A percentile compares a stretch with the other conserved stretches of the same genome.
These are phyloP conservation scores for Austroboletus eburneus DNA, from an alignment of 768 basidiomycete genomes.

Conservation along the genomic window DNA sequence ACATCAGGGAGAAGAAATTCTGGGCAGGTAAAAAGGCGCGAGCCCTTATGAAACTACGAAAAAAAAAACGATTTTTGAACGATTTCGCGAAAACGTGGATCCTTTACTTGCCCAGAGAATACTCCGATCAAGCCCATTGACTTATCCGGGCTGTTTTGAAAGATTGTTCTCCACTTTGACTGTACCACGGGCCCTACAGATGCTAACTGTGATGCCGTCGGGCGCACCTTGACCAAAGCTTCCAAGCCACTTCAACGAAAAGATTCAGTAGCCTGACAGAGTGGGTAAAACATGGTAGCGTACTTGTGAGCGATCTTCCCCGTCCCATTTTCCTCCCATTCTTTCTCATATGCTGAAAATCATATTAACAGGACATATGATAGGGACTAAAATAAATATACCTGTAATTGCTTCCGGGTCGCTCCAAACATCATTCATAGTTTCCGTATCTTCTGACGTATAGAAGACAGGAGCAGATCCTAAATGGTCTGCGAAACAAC, in stretches of 20 bases:
- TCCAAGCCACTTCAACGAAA: slow-evolving; percentile 12
- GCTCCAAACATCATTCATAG: too few species aligned
- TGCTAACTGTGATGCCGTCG: slow-evolving; percentile 15
- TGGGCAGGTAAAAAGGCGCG: slow-evolving; percentile 11
- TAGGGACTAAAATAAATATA: slow-evolving; percentile 36
- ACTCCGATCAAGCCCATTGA: slow-evolving; percentile 33
- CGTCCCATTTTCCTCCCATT: slow-evolving; percentile 35
- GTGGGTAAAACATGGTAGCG: slow-evolving; percentile 3
- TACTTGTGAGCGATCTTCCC: slow-evolving; percentile 55
- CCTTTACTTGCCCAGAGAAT: slow-evolving; percentile 34
- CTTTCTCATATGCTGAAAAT: slow-evolving; percentile 22
- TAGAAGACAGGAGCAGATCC: slow-evolving; percentile 21
- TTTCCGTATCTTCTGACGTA: too few species aligned
- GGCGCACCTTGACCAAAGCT: slow-evolving; percentile 22
- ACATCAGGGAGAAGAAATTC: slow-evolving; percentile 12
- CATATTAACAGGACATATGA: neutral
- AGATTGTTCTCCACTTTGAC: slow-evolving; percentile 17
- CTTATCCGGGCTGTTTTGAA: slow-evolving; percentile 18
- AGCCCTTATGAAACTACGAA: too few species aligned
- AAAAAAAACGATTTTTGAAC: too few species aligned
- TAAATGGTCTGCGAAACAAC: slow-evolving; percentile 29
- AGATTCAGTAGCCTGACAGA: neutral
- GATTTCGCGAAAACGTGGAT: too few species aligned
- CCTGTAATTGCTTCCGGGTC: slow-evolving; percentile 25
- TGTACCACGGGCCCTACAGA: slow-evolving; percentile 18